A percentile compares a stretch with the other conserved stretches of the same genome.
Evolutionary conservation across 148 eudicot genomes (phyloP).

Genomic region (Chenopodium suecicum): DNA sequence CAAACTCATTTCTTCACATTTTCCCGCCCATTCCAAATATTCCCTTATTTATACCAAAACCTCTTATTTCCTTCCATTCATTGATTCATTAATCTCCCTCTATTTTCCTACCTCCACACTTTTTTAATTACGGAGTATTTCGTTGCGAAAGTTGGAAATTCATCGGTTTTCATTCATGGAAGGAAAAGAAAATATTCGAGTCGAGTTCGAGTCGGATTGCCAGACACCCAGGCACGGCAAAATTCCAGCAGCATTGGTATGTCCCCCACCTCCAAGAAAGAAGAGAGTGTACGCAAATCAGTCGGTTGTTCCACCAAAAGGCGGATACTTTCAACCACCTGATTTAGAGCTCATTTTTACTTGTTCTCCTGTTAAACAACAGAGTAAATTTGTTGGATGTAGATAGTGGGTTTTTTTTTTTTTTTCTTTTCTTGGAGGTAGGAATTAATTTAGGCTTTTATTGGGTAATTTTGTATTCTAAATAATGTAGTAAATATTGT

Average conservation of each 20-base stretch:
- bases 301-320: conserved; percentile 43
- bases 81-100: neutral
- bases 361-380: conserved; percentile 2
- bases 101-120: neutral
- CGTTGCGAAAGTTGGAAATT: neutral
- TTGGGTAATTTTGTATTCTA: neutral
- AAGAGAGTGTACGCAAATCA: conserved; percentile 31
- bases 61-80: neutral
- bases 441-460: neutral
- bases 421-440: too few species aligned
- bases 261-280: conserved; percentile 72
- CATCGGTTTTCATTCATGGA: conserved; percentile 10
- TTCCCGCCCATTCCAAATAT: neutral
- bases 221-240: conserved; percentile 39
- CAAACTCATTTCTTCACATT: neutral
- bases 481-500: neutral
- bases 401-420: neutral
- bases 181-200: conserved; percentile 7
- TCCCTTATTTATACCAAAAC: conserved; percentile 15
- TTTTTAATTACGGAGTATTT: too few species aligned
- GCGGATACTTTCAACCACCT: conserved; percentile 51
- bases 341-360: conserved; percentile 34
- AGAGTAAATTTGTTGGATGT: neutral
- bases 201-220: conserved; percentile 40
- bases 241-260: conserved; percentile 32